Conservation (phyloP, 352 stramenopile species). For the Phytopythium kandeliae region DNA sequence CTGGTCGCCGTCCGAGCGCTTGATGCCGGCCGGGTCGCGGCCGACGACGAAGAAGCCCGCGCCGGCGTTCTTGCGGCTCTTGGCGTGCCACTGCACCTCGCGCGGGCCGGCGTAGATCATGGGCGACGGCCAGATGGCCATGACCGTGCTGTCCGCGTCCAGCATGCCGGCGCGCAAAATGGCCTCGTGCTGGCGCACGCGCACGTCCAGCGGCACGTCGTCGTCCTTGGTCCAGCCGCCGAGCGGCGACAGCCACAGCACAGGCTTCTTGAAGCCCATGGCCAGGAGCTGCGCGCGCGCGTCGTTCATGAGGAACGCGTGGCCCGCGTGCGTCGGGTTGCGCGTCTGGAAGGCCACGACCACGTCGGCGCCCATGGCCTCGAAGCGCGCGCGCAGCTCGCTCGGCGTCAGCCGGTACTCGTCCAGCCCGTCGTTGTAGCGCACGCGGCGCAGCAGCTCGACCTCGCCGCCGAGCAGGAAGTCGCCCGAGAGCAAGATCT, state of each 20-base stretch:
- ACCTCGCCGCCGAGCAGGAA: slow-evolving; percentile 96
- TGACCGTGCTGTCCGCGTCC: slow-evolving; percentile 95
- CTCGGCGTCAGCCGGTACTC: slow-evolving; percentile 93
- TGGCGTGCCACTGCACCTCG: slow-evolving; percentile 98
- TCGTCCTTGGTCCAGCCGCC: slow-evolving; percentile 98
- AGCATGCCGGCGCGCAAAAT: slow-evolving; percentile 92
- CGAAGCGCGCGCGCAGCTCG: slow-evolving; percentile 93
- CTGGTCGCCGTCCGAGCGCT: slow-evolving; percentile 92
- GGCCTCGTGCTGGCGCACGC: slow-evolving; percentile 95
- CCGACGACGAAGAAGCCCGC: slow-evolving; percentile 98
- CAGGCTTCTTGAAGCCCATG: slow-evolving; percentile 93
- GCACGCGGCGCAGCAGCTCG: slow-evolving; percentile 92
- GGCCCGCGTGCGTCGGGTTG: slow-evolving; percentile 96
- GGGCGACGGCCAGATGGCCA: slow-evolving; percentile 97
- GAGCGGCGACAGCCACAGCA: slow-evolving; percentile 96
- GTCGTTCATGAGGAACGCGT: slow-evolving; percentile 98
- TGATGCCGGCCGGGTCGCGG: slow-evolving; percentile 97
- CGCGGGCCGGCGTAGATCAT: slow-evolving; percentile 99
- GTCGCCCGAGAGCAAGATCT: slow-evolving; percentile 94
- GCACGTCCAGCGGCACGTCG: slow-evolving; percentile 97
- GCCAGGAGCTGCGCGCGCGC: slow-evolving; percentile 92
- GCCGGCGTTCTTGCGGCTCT: slow-evolving; percentile 94
- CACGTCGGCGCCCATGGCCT: slow-evolving; percentile 93
- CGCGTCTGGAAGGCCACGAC: slow-evolving; percentile 98
- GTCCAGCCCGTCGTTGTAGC: slow-evolving; percentile 97